A percentile compares a stretch with the other conserved stretches of the same genome.
phyloP scores from a whole-genome alignment of 495 filamentous ascomycete species.

The Alectoria sarmentosa region DNA sequence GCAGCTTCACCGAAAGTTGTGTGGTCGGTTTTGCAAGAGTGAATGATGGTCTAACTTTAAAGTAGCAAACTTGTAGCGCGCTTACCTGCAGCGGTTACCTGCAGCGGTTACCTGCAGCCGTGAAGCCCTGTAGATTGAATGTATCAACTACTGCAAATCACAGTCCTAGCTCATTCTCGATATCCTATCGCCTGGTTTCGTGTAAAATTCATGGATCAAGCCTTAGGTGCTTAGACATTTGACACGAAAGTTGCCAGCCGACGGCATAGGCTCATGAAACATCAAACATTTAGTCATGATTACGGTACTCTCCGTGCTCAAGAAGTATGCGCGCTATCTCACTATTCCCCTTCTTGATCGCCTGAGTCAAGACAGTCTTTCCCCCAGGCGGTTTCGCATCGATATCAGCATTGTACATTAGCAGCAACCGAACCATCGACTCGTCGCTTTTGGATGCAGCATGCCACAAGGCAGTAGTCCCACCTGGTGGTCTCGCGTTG shows the following conservation, averaged over 20 bases:
- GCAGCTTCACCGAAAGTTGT: too few relatives aligned
- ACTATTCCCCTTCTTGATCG: conserved; percentile 17
- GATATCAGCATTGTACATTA: conserved; percentile 18
- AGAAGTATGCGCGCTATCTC: conserved; percentile 11
- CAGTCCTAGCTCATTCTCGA: too few relatives aligned
- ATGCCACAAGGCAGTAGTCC: conserved; percentile 21
- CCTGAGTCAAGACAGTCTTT: conserved; percentile 14
- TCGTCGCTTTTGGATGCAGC: conserved; percentile 10
- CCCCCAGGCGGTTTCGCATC: conserved; percentile 16
- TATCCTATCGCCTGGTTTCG: too few relatives aligned
- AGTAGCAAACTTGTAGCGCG: too few relatives aligned
- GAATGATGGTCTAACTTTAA: too few relatives aligned
- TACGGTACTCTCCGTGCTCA: background rate
- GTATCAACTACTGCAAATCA: too few relatives aligned
- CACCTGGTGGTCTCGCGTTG: conserved; percentile 18
- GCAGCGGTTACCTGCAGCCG: too few relatives aligned
- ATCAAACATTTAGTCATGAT: background rate
- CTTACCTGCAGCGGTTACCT: background rate
- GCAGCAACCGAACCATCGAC: conserved; percentile 17
- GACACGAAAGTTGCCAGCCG: too few relatives aligned
- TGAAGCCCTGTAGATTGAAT: too few relatives aligned
- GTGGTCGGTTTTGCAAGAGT: too few relatives aligned
- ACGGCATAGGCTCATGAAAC: background rate
- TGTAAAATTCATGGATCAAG: too few relatives aligned
- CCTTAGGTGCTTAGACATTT: too few relatives aligned